These are phyloP conservation scores for Nothophoma quercina DNA, from an alignment of 2,329 filamentous ascomycete genomes.

Conservation along the genomic window DNA sequence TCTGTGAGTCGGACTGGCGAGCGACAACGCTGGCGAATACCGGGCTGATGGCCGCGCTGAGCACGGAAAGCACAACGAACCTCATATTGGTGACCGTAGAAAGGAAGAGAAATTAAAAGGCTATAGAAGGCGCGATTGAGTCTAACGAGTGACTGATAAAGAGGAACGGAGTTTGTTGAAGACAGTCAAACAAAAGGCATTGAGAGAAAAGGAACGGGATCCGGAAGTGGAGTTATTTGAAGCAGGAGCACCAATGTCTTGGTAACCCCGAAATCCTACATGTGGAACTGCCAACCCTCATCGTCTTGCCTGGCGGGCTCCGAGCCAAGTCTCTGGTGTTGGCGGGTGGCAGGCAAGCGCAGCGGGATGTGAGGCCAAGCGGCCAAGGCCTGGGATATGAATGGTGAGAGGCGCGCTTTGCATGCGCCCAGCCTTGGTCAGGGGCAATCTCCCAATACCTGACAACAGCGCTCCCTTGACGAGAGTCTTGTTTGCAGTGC, in stretches of 20 bases:
- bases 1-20: conserved; percentile 31
- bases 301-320: conserved; percentile 38
- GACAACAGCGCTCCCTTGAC: conserved; percentile 19
- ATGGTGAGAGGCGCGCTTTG: conserved; percentile 34
- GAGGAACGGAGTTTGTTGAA: conserved; percentile 27
- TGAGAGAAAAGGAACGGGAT: conserved; percentile 26
- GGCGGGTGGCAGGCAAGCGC: conserved; percentile 34
- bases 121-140: conserved; percentile 32
- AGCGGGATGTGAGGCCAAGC: conserved; percentile 40
- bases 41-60: conserved; percentile 38
- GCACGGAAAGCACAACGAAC: conserved; percentile 34
- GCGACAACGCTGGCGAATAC: conserved; percentile 33
- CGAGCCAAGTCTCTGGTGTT: conserved; percentile 43
- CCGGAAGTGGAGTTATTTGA: conserved; percentile 42
- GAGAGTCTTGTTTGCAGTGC: conserved; percentile 24
- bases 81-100: conserved; percentile 38
- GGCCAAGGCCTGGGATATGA: conserved; percentile 32
- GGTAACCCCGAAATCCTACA: conserved; percentile 33
- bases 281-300: conserved; percentile 50
- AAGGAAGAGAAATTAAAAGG: conserved; percentile 38
- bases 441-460: conserved; percentile 34
- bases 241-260: conserved; percentile 38
- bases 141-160: conserved; percentile 50
- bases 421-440: conserved; percentile 46
- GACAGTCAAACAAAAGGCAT: conserved; percentile 40